Conservation (phyloP, 139 green algal species). For the Tetraselmis striata region DNA sequence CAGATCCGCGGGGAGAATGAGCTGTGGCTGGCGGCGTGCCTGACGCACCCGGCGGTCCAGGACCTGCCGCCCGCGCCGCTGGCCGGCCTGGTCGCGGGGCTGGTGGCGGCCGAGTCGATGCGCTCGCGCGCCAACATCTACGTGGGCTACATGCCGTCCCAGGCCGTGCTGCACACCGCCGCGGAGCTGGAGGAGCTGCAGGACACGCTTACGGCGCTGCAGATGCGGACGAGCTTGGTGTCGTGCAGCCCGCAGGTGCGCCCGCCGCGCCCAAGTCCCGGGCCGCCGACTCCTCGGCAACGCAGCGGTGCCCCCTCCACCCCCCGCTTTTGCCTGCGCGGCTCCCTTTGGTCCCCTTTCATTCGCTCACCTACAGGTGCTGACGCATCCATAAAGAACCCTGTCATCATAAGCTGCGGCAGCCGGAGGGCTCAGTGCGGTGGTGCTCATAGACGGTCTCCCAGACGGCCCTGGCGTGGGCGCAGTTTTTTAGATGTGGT, state of each 20-base stretch:
- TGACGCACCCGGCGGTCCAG: slow-evolving; percentile 53
- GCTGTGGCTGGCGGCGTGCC: slow-evolving; percentile 78
- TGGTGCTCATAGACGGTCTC: too few relatives aligned
- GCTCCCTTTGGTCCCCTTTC: too few relatives aligned
- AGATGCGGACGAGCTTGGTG: neutral
- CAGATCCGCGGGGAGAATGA: slow-evolving; percentile 62
- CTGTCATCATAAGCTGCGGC: too few relatives aligned
- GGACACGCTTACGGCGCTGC: neutral
- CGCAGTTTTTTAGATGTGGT: too few relatives aligned
- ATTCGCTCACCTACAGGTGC: too few relatives aligned
- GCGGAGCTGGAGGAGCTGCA: slow-evolving; percentile 31
- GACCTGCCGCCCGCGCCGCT: slow-evolving; percentile 47
- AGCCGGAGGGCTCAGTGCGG: too few relatives aligned
- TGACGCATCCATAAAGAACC: too few relatives aligned
- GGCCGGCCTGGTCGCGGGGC: slow-evolving; percentile 44
- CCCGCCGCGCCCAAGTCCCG: too few relatives aligned
- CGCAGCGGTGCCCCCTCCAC: too few relatives aligned
- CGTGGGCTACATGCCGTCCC: slow-evolving; percentile 37
- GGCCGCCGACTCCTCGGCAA: too few relatives aligned
- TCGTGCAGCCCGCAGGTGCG: neutral
- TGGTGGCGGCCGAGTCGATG: slow-evolving; percentile 46
- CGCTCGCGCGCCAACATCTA: slow-evolving; percentile 21
- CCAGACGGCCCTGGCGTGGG: too few relatives aligned
- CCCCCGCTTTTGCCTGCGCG: too few relatives aligned
- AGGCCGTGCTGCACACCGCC: neutral